Percentiles rank a stretch among this genome's conserved stretches.
These are phyloP conservation scores for Echinosophora koreensis DNA, from an alignment of 306 rosid genomes.

Conservation along the genomic window DNA sequence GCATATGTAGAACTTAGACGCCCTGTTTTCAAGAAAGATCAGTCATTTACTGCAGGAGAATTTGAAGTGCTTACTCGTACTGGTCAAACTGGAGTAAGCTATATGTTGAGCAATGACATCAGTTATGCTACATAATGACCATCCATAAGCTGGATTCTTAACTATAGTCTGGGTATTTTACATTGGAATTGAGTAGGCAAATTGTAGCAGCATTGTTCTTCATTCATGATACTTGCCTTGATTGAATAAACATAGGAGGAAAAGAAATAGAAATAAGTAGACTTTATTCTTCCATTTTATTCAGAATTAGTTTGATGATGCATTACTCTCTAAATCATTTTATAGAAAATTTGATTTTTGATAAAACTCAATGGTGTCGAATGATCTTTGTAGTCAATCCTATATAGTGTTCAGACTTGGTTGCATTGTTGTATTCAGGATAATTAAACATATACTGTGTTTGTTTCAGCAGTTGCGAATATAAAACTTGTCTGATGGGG, in stretches of 20 bases:
- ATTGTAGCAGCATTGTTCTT: conserved; percentile 9
- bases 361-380: not conserved
- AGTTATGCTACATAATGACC: conserved; percentile 4
- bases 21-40: conserved; percentile 56
- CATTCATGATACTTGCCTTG: conserved; percentile 20
- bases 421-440: not conserved
- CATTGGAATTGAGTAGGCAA: conserved; percentile 11
- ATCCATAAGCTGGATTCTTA: conserved; percentile 4
- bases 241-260: conserved; percentile 11
- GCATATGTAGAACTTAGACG: conserved; percentile 75
- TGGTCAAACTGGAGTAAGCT: conserved; percentile 59
- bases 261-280: not conserved
- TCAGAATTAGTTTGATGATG: too few relatives aligned
- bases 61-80: conserved; percentile 59
- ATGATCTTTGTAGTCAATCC: not conserved
- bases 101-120: conserved; percentile 16
- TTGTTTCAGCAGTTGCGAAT: not conserved
- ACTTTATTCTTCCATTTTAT: not conserved
- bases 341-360: not conserved
- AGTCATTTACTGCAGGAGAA: conserved; percentile 60
- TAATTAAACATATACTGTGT: not conserved
- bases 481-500: not conserved
- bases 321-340: not conserved
- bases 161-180: conserved; percentile 13
- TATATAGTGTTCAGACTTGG: not conserved